phyloP scores from a whole-genome alignment of 495 filamentous ascomycete species.

The Thozetella sp. region DNA sequence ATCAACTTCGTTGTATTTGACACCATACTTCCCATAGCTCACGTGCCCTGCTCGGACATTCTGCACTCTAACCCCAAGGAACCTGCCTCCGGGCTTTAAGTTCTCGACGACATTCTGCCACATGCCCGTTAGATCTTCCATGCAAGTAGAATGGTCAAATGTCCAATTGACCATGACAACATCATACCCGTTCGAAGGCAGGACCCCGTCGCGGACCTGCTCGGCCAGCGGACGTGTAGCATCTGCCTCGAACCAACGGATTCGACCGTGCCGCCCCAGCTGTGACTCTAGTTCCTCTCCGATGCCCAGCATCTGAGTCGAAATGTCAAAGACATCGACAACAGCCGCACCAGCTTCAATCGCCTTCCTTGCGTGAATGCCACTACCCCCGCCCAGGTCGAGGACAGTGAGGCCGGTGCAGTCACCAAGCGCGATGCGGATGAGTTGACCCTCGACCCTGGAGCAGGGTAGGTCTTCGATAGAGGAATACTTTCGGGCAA shows the following conservation, averaged over 20 bases:
- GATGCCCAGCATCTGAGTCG: constrained; percentile 21
- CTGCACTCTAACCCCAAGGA: constrained; percentile 16
- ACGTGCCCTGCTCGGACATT: constrained; percentile 9
- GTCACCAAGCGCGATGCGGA: constrained; percentile 20
- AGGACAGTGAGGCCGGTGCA: constrained; percentile 26
- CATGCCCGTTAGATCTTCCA: constrained; percentile 25
- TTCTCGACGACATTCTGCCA: constrained; percentile 21
- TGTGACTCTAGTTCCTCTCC: constrained; percentile 8
- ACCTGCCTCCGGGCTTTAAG: constrained; percentile 26
- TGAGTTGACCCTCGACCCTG: constrained; percentile 21
- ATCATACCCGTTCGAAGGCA: constrained; percentile 19
- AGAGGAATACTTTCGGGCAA: constrained; percentile 1
- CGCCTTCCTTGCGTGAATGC: constrained; percentile 25
- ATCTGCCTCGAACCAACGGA: constrained; percentile 23
- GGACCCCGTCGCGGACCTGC: not conserved
- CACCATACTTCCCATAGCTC: constrained; percentile 20
- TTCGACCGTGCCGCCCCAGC: not conserved
- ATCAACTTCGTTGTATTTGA: constrained; percentile 8
- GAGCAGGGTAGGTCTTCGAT: constrained; percentile 1
- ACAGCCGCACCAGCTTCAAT: constrained; percentile 20
- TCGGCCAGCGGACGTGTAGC: constrained; percentile 18
- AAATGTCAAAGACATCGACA: constrained; percentile 33
- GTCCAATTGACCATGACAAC: constrained; percentile 31
- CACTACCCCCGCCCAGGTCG: constrained; percentile 36
- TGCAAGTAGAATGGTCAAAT: constrained; percentile 22